Conservation (phyloP, 768 basidiomycete species). For the Termitomyces sp. region DNA sequence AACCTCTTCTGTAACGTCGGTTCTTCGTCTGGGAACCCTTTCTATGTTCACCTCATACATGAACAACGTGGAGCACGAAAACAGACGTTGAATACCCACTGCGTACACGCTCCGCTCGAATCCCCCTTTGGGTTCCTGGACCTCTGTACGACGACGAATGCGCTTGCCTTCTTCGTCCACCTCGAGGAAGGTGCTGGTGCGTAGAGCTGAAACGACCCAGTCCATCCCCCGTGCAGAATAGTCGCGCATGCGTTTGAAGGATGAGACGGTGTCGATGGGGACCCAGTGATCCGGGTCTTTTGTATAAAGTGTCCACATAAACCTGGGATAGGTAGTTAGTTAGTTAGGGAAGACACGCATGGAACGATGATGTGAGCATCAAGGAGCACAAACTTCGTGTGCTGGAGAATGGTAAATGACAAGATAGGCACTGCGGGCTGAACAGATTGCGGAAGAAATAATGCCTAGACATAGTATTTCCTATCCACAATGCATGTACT, state of each 20-base stretch:
- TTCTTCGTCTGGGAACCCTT: constrained; percentile 77
- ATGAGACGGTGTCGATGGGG: constrained; percentile 77
- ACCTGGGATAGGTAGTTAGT: constrained; percentile 39
- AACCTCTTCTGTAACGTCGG: constrained; percentile 63
- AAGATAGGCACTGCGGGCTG: not conserved
- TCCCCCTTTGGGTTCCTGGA: constrained; percentile 72
- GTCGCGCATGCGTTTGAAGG: constrained; percentile 94
- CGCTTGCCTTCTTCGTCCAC: constrained; percentile 70
- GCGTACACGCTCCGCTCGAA: constrained; percentile 87
- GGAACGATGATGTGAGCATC: not conserved
- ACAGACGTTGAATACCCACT: constrained; percentile 41
- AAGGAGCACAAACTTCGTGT: not conserved
- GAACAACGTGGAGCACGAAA: not conserved
- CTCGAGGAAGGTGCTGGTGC: constrained; percentile 51
- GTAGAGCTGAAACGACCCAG: constrained; percentile 72
- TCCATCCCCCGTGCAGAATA: constrained; percentile 53
- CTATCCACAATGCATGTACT: too few relatives aligned
- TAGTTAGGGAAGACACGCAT: not conserved
- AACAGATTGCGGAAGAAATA: not conserved
- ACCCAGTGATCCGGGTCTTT: constrained; percentile 87
- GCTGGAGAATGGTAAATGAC: not conserved
- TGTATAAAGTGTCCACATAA: constrained; percentile 91
- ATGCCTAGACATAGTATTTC: not conserved
- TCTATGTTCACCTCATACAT: constrained; percentile 39
- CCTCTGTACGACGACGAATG: constrained; percentile 69